Evolutionary conservation across 2,329 filamentous ascomycete genomes (phyloP), one percentile per base, ranked within the genome.

Genomic region (Xylogone sp.): DNA sequence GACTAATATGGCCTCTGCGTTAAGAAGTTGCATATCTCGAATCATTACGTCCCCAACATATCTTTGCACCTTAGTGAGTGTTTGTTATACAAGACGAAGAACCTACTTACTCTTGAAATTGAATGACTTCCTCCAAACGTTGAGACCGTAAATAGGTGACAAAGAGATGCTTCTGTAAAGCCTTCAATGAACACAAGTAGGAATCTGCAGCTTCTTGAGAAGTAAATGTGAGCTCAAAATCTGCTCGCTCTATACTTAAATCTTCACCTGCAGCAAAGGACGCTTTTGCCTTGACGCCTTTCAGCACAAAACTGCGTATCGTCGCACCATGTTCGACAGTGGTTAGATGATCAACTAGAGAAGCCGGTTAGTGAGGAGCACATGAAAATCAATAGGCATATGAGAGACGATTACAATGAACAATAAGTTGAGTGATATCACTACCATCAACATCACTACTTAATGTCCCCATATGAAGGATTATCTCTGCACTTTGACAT

Each of bases 41-140:
- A 52, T 52, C 50, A 52, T 52, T 27, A 52, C 46, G 20, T 49
- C 31, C 34, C 50, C 50, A n/a, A 52, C 45, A 34, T 48, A 43
- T 9, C 50, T 52, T 39, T 20, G 29, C 6, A 18, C 22, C 13
- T 48, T 18, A 48, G 29, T 16, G 8, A 13, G 8, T 29, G 7
- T 22, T 48, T 16, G 18, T 10, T 20, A 43, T 22, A 8, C 2
- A 22, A 18, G 19, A 31, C 29, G n/a, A n/a, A n/a, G n/a, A 8
- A 13, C 27, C 27, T 13, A 39, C 20, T 29, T 31, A 31, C 27
- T 31, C 13, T 31, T 31, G 7, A 31, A 8, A 31, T 31, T 8
- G 27, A 7, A 8, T 13, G 27, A 13, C 13, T 31, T 31, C 27
- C 13, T 13, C 27, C 7, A 8, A 13, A 31, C 27, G 27, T 13